These are phyloP conservation scores for Acanthamoeba healyi DNA, from an alignment of 208 protist genomes.

Conservation along the genomic window DNA sequence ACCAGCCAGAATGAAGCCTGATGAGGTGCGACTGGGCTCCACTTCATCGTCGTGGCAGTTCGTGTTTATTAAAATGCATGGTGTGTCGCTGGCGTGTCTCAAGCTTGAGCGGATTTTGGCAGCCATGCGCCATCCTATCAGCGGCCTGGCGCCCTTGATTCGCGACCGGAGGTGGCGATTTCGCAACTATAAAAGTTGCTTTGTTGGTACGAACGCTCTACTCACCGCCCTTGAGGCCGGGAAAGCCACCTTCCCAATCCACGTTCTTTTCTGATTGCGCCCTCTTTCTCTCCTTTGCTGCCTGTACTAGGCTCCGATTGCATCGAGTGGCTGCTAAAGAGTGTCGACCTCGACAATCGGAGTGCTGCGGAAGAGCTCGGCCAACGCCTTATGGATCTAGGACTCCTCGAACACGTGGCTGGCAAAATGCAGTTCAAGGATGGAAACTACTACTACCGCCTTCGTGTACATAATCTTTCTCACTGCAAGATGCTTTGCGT, in stretches of 20 bases:
- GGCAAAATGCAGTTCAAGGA: constrained; percentile 61
- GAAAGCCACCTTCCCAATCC: too few species aligned
- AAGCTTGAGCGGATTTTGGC: not conserved
- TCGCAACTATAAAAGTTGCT: constrained; percentile 66
- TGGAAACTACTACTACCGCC: constrained; percentile 48
- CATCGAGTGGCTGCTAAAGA: constrained; percentile 52
- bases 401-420: constrained; percentile 22
- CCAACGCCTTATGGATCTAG: not conserved
- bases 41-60: not conserved
- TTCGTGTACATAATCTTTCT: not conserved
- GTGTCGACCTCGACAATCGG: not conserved
- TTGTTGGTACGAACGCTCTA: constrained; percentile 45
- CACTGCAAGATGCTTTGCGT: too few species aligned
- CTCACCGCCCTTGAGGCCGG: too few species aligned
- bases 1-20: constrained; percentile 7
- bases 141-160: constrained; percentile 22
- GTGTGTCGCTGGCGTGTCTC: not conserved
- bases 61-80: not conserved
- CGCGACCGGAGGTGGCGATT: constrained; percentile 60
- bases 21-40: not conserved
- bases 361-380: constrained; percentile 48
- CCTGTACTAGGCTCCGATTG: constrained; percentile 21
- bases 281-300: too few species aligned
- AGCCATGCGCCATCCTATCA: not conserved
- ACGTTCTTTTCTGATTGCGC: too few species aligned